Conservation (phyloP, 768 basidiomycete genomes). For the Auricularia sp. region DNA sequence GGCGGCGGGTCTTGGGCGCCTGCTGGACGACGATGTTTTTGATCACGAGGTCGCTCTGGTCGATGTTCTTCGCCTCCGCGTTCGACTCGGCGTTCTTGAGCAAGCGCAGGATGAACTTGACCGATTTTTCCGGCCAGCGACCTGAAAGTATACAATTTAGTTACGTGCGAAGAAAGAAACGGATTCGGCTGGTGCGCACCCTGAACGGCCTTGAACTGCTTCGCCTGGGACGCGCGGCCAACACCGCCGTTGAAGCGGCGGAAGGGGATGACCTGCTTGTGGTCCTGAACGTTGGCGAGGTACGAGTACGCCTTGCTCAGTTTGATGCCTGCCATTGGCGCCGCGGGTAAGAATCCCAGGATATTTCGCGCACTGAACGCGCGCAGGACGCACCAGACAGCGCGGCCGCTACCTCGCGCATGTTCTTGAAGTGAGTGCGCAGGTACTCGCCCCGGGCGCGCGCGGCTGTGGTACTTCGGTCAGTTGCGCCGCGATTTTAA, state of each 20-base stretch:
- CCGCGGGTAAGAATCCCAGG: neutral
- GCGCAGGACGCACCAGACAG: conserved; percentile 53
- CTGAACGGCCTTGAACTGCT: conserved; percentile 93
- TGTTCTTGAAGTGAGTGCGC: conserved; percentile 99
- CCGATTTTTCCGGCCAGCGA: conserved; percentile 99
- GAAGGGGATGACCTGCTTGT: conserved; percentile 96
- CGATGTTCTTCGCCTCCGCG: conserved; percentile 93
- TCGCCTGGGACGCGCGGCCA: conserved; percentile 88
- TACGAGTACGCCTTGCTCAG: conserved; percentile 92
- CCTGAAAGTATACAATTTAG: conserved; percentile 36
- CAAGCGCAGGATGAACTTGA: conserved; percentile 87
- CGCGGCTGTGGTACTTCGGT: conserved; percentile 47
- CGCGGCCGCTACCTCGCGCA: conserved; percentile 96
- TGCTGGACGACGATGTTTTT: conserved; percentile 98
- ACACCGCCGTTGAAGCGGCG: conserved; percentile 91
- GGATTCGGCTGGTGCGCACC: conserved; percentile 40
- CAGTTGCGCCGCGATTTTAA: neutral
- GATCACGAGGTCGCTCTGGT: conserved; percentile 85
- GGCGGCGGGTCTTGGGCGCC: conserved; percentile 98
- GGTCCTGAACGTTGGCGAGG: conserved; percentile 87
- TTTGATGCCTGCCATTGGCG: conserved; percentile 58
- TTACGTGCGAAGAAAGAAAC: neutral
- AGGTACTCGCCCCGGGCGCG: conserved; percentile 93
- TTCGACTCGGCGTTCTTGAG: conserved; percentile 99
- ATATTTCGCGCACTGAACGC: neutral